Percentiles rank a stretch among this genome's conserved stretches.
Conservation (phyloP, 768 basidiomycete genomes). For the Asterophora parasitica region DNA sequence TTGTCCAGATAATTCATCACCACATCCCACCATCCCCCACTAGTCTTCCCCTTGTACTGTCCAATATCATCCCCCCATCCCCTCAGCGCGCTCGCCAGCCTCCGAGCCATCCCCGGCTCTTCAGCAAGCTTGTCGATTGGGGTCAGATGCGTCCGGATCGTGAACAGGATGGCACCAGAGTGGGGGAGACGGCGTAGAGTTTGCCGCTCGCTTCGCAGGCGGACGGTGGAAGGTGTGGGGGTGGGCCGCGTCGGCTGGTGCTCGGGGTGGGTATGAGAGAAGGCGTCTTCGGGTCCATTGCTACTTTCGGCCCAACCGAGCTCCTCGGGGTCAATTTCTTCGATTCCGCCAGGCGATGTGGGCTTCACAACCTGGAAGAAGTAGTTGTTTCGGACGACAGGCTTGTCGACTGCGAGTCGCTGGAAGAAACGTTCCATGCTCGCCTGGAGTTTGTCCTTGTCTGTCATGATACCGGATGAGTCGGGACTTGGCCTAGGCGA, state of each 20-base stretch:
- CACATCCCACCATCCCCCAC: slow-evolving; percentile 27
- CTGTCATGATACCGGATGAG: slow-evolving; percentile 24
- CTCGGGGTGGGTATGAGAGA: slow-evolving; percentile 14
- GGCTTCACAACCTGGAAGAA: slow-evolving; percentile 30
- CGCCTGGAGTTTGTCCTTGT: slow-evolving; percentile 54
- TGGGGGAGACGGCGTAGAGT: slow-evolving; percentile 58
- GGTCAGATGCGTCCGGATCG: slow-evolving; percentile 61
- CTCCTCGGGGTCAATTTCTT: slow-evolving; percentile 53
- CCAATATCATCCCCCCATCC: slow-evolving; percentile 64
- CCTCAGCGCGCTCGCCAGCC: slow-evolving; percentile 58
- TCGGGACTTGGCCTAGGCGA: background rate
- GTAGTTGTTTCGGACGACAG: slow-evolving; percentile 70
- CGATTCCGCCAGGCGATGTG: slow-evolving; percentile 10
- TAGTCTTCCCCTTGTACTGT: slow-evolving; percentile 38
- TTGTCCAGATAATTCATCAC: slow-evolving; percentile 35
- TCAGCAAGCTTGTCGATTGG: slow-evolving; percentile 44
- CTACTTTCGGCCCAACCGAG: slow-evolving; percentile 52
- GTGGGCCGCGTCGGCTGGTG: slow-evolving; percentile 14
- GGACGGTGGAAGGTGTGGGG: slow-evolving; percentile 40
- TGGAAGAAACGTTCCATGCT: slow-evolving; percentile 71
- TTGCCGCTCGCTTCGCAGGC: slow-evolving; percentile 62
- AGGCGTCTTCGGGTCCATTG: slow-evolving; percentile 21
- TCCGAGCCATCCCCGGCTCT: slow-evolving; percentile 56
- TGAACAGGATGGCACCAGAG: slow-evolving; percentile 64
- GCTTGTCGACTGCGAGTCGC: slow-evolving; percentile 60